These are phyloP conservation scores for Nigrospora oryzae DNA, from an alignment of 2,329 filamentous ascomycete species.

Conservation along the genomic window DNA sequence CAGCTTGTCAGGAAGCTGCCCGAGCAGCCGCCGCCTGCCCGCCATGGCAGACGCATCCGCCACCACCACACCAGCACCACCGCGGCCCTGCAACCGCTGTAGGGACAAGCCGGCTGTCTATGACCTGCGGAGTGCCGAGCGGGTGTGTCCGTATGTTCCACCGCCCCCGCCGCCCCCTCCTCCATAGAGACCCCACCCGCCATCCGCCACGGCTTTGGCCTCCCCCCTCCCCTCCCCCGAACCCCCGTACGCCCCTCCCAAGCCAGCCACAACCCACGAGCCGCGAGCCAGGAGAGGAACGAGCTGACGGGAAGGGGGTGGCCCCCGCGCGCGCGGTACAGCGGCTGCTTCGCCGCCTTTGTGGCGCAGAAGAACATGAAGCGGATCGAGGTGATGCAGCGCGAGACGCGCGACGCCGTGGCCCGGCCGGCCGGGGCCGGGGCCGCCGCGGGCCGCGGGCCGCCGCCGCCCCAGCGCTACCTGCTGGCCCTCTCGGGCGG, in stretches of 20 bases:
- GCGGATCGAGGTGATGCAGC: conserved; percentile 48
- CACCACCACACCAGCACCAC: neutral
- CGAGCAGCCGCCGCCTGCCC: neutral
- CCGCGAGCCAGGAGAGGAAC: too few relatives aligned
- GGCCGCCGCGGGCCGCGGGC: too few relatives aligned
- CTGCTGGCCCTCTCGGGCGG: conserved; percentile 79
- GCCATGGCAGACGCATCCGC: neutral
- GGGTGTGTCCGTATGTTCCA: conserved; percentile 16
- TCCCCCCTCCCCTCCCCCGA: conserved; percentile 3
- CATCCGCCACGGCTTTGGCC: neutral
- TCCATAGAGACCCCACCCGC: neutral
- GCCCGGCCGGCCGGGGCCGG: conserved; percentile 18
- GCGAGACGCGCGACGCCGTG: conserved; percentile 28
- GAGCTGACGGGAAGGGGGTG: too few relatives aligned
- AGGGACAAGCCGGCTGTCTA: conserved; percentile 18
- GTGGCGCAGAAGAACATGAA: conserved; percentile 72
- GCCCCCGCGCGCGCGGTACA: too few relatives aligned
- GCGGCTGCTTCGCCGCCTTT: conserved; percentile 71
- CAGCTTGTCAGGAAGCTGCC: too few relatives aligned
- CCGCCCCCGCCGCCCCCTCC: conserved; percentile 1
- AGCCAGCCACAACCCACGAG: neutral
- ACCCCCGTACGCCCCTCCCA: too few relatives aligned
- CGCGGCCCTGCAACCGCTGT: conserved; percentile 19
- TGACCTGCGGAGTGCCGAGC: conserved; percentile 19
- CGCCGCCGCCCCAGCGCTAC: conserved; percentile 36